phyloP scores from a whole-genome alignment of 495 filamentous ascomycete genomes.

The Coniosporium apollinis region DNA sequence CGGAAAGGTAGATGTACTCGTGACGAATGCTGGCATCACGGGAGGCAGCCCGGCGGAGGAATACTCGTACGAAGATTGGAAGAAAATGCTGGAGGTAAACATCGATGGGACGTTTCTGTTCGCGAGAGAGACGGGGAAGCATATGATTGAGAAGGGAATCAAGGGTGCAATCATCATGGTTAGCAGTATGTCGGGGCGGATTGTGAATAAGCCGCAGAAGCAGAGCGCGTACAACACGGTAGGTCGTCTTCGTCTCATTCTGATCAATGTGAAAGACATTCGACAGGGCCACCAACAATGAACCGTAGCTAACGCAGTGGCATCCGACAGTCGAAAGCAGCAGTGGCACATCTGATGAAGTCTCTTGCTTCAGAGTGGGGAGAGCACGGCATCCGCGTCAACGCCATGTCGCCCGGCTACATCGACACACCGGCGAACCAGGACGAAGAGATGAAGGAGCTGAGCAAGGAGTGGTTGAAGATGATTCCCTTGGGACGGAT shows the following conservation, averaged over 20 bases:
- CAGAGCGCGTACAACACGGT: no score
- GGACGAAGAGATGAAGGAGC: slow-evolving; percentile 24
- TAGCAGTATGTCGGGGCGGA: not conserved
- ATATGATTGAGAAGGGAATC: slow-evolving; percentile 21
- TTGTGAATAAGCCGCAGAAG: no score
- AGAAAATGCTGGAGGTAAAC: slow-evolving; percentile 10
- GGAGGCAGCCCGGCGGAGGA: slow-evolving; percentile 33
- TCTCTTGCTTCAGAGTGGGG: slow-evolving; percentile 20
- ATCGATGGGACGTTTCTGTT: slow-evolving; percentile 7
- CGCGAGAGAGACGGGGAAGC: slow-evolving; percentile 28
- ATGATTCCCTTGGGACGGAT: not conserved
- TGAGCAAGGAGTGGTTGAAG: slow-evolving; percentile 1
- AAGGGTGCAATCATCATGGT: slow-evolving; percentile 8
- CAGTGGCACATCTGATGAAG: slow-evolving; percentile 18
- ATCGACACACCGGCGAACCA: slow-evolving; percentile 16
- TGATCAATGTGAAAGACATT: not conserved
- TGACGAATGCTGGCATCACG: slow-evolving; percentile 37
- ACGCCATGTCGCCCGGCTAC: slow-evolving; percentile 15
- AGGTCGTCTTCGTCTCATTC: not conserved
- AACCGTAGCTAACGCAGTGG: slow-evolving; percentile 20
- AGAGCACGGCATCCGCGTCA: slow-evolving; percentile 5
- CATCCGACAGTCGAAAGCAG: slow-evolving; percentile 16
- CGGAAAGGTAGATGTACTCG: slow-evolving; percentile 31
- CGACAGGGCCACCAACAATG: slow-evolving; percentile 5
- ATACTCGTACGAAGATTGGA: slow-evolving; percentile 26